Evolutionary conservation across 2,329 filamentous ascomycete genomes (phyloP), one percentile per base, ranked within the genome.

Genomic region (Boeremia exigua): DNA sequence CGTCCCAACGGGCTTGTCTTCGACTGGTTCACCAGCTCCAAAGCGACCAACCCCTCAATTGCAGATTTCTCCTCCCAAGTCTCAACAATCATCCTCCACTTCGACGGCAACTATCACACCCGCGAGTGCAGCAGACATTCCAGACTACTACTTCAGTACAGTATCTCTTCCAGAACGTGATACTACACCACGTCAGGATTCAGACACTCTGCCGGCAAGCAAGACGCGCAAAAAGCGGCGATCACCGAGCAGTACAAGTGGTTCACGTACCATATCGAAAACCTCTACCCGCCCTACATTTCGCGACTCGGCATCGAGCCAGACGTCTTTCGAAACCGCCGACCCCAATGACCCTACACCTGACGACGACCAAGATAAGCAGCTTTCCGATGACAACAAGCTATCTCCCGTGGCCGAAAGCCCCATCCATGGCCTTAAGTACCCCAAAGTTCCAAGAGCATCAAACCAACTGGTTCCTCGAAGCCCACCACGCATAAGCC

Each of bases 361-460:
- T 1, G 78, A 79, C 27, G 78, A 80, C 51, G 74, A 76, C 14
- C 75, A 77, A 10, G 74, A 75, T 42, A 73, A 68, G 58, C 67
- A 67, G 46, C 58, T 71, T 6, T 61, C 62, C 2, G 62, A 69
- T 36, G 61, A 67, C 38, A 68, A 58, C 42, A 66, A 63, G 27
- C 70, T 80, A 6, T 77, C 76, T 9, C 77, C 78, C 4, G 77
- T 80, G 1, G 73, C 71, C 4, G 77, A 79, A 54, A 77, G 75
- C 1, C 78, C 79, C 6, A 78, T 80, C n/a, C 74, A 75, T 17
- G 69, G 69, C 0, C 68, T 81, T 11, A 68, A 74, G 30, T 82
- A 82, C 58, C 80, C 80, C 6, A 81, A 81, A 60, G 70, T 82
- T 2, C 80, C 80, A 2, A 69, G 80, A 12, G 74, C 78, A 15